These are phyloP conservation scores for Zygoascus biomembranicola DNA, from an alignment of 805 yeast genomes.

Conservation along the genomic window DNA sequence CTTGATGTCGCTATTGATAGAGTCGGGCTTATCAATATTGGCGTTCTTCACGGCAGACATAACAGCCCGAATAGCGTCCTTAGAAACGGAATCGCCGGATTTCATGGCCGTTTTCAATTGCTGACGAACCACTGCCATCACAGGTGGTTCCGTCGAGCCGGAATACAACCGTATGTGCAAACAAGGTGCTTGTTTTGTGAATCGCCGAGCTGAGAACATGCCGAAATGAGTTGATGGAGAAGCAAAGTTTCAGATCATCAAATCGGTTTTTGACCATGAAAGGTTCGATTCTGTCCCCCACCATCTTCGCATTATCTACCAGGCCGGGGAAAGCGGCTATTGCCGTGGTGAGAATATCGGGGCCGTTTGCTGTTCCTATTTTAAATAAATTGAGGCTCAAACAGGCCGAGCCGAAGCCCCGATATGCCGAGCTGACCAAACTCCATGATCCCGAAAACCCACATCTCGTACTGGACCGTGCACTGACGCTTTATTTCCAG, in stretches of 20 bases:
- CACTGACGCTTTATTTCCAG: slow-evolving; percentile 59
- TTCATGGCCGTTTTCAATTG: slow-evolving; percentile 43
- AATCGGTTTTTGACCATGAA: no score
- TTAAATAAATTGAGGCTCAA: slow-evolving; percentile 36
- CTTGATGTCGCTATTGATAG: slow-evolving; percentile 20
- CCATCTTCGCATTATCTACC: slow-evolving; percentile 88
- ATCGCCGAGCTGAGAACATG: not conserved
- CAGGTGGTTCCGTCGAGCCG: slow-evolving; percentile 25
- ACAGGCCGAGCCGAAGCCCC: slow-evolving; percentile 34
- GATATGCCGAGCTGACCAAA: slow-evolving; percentile 51
- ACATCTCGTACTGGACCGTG: slow-evolving; percentile 56
- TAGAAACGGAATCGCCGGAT: slow-evolving; percentile 33
- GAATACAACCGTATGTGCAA: slow-evolving; percentile 1
- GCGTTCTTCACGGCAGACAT: slow-evolving; percentile 30
- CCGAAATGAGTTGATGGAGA: not conserved
- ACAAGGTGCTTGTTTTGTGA: not conserved
- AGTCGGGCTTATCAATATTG: slow-evolving; percentile 25
- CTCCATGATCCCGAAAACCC: slow-evolving; percentile 36
- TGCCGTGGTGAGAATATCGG: slow-evolving; percentile 77
- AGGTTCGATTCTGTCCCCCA: slow-evolving; percentile 22
- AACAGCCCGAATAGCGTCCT: slow-evolving; percentile 25
- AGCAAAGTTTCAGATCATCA: not conserved
- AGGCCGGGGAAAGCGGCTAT: slow-evolving; percentile 76
- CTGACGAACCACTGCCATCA: slow-evolving; percentile 32
- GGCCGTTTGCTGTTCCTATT: slow-evolving; percentile 44